Evolutionary conservation across 2,329 filamentous ascomycete genomes (phyloP).

Genomic region (Paecilomyces sp.): DNA sequence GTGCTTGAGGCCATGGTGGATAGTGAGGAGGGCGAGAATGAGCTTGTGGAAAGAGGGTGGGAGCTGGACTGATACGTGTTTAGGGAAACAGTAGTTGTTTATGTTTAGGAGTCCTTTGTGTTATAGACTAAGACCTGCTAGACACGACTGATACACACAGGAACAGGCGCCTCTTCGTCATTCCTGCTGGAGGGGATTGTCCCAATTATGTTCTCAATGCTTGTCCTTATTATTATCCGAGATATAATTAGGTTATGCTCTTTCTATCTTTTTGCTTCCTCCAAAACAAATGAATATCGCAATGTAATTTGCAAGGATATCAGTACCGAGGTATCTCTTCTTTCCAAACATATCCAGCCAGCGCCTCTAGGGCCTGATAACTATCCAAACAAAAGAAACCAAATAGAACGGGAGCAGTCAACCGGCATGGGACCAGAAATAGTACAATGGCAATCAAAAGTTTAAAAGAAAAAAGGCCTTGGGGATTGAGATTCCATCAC

Average conservation of each 20-base stretch:
- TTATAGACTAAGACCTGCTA: too few species aligned
- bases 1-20: too few species aligned
- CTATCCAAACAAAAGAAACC: neutral
- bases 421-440: neutral
- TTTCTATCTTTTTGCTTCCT: neutral
- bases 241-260: neutral
- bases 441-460: neutral
- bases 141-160: too few species aligned
- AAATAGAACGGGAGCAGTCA: neutral
- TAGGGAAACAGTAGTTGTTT: too few species aligned
- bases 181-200: neutral
- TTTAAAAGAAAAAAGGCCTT: neutral
- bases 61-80: too few species aligned
- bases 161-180: too few species aligned
- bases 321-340: neutral
- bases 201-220: neutral
- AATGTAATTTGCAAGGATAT: neutral
- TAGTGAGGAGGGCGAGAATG: too few species aligned
- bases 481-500: neutral
- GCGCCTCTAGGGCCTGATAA: neutral
- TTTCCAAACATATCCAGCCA: neutral
- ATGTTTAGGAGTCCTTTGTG: too few species aligned
- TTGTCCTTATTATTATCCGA: neutral
- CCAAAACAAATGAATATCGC: neutral
- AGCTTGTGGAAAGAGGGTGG: too few species aligned